phyloP scores from a whole-genome alignment of 139 green algal genomes.

The Chlorella vulgaris region DNA sequence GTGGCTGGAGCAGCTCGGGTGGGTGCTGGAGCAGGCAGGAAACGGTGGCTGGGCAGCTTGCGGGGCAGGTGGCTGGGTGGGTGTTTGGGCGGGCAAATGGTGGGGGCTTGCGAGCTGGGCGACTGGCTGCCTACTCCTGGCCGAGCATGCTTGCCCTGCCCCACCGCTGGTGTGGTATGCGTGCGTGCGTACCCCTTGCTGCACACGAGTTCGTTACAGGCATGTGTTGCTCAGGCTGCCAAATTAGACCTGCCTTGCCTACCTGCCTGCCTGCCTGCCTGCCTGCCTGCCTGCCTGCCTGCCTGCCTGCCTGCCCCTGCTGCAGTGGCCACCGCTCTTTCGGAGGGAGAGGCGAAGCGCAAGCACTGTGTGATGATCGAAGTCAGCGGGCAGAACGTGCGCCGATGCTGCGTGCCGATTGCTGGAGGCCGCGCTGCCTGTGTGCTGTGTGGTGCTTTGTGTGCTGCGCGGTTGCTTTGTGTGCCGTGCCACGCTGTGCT shows the following conservation, averaged over 20 bases:
- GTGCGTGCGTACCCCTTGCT: no score
- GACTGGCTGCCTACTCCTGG: background rate
- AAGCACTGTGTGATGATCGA: conserved; percentile 96
- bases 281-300: no score
- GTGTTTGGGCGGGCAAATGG: background rate
- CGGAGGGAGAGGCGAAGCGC: conserved; percentile 78
- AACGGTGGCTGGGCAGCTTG: background rate
- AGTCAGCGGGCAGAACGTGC: conserved; percentile 53
- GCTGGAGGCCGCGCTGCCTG: no score
- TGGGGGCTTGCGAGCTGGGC: background rate
- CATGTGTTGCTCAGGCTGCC: no score
- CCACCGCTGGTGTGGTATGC: no score
- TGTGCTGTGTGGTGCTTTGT: no score
- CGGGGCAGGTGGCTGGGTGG: background rate
- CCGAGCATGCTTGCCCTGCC: background rate
- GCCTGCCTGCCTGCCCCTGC: background rate
- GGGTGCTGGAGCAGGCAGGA: background rate
- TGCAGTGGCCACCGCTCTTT: conserved; percentile 53
- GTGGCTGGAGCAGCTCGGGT: background rate
- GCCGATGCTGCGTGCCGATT: no score
- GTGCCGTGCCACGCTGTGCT: background rate
- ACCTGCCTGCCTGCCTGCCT: no score
- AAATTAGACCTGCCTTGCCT: no score
- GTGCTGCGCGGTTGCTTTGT: no score
- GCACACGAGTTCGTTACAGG: no score